These are phyloP conservation scores for Nepenthes gracilis DNA, from an alignment of 148 eudicot genomes.

Conservation along the genomic window DNA sequence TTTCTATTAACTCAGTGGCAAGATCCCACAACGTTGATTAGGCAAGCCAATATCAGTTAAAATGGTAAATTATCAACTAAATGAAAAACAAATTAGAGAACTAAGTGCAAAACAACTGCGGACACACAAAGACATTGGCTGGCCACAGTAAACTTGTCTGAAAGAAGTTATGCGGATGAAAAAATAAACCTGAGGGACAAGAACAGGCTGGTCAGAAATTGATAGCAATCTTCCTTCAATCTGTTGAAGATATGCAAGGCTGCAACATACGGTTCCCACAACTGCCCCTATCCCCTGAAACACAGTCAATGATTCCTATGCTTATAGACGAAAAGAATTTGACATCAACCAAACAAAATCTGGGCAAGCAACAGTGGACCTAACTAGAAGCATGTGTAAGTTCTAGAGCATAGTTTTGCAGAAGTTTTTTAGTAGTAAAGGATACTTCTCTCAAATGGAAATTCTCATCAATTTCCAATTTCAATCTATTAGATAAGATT, in stretches of 20 bases:
- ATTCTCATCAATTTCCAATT: too few species aligned
- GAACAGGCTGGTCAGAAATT: conserved; percentile 31
- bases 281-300: conserved; percentile 26
- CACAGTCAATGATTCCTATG: background rate
- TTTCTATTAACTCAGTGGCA: conserved; percentile 18
- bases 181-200: conserved; percentile 20
- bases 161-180: background rate
- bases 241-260: conserved; percentile 32
- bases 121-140: background rate
- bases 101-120: background rate
- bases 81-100: background rate
- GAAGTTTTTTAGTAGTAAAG: too few species aligned
- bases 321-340: background rate
- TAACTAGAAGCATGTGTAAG: too few species aligned
- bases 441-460: too few species aligned
- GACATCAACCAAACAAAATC: too few species aligned
- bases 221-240: conserved; percentile 30
- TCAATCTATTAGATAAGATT: too few species aligned
- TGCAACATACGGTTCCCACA: conserved; percentile 22
- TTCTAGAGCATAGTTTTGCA: too few species aligned
- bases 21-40: conserved; percentile 20
- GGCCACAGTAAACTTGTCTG: background rate
- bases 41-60: too few species aligned
- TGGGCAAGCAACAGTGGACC: too few species aligned
- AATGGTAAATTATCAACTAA: background rate